These are phyloP conservation scores for Aspergillus tubingensis DNA, from an alignment of 2,329 filamentous ascomycete species.

Conservation along the genomic window DNA sequence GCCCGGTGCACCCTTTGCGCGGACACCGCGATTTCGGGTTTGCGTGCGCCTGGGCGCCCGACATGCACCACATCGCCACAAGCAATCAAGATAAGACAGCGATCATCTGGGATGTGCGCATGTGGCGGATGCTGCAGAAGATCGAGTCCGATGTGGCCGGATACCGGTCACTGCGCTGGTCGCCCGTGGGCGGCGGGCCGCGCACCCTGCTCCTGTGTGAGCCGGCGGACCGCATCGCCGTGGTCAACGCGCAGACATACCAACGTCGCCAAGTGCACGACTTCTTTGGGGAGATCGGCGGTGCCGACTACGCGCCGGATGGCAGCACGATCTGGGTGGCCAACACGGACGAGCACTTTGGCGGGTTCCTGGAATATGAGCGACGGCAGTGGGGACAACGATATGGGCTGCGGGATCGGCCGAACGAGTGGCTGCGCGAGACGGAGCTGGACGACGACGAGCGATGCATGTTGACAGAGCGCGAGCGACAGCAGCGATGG, in stretches of 20 bases:
- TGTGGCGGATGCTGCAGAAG: slow-evolving; percentile 41
- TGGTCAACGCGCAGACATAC: slow-evolving; percentile 49
- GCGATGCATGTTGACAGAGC: slow-evolving; percentile 36
- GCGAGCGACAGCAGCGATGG: slow-evolving; percentile 38
- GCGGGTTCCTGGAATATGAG: slow-evolving; percentile 49
- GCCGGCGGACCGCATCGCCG: slow-evolving; percentile 47
- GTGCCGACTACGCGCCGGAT: slow-evolving; percentile 46
- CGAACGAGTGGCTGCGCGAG: slow-evolving; percentile 43
- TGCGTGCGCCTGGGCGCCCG: slow-evolving; percentile 50
- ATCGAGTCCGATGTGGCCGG: slow-evolving; percentile 49
- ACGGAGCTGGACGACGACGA: slow-evolving; percentile 37
- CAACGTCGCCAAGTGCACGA: slow-evolving; percentile 46
- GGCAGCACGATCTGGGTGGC: slow-evolving; percentile 46
- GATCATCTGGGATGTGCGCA: slow-evolving; percentile 50
- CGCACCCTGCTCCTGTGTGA: slow-evolving; percentile 47
- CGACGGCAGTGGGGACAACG: slow-evolving; percentile 40
- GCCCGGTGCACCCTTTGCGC: slow-evolving; percentile 39
- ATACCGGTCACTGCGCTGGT: slow-evolving; percentile 47
- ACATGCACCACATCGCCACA: slow-evolving; percentile 50
- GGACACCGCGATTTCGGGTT: slow-evolving; percentile 49
- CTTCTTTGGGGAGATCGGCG: slow-evolving; percentile 50
- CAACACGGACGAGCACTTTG: slow-evolving; percentile 46
- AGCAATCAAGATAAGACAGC: slow-evolving; percentile 50
- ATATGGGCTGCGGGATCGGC: slow-evolving; percentile 36
- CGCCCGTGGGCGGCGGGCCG: slow-evolving; percentile 46